A percentile compares a stretch with the other conserved stretches of the same genome.
These are phyloP conservation scores for Elasticomyces elasticus DNA, from an alignment of 495 filamentous ascomycete species.

Conservation along the genomic window DNA sequence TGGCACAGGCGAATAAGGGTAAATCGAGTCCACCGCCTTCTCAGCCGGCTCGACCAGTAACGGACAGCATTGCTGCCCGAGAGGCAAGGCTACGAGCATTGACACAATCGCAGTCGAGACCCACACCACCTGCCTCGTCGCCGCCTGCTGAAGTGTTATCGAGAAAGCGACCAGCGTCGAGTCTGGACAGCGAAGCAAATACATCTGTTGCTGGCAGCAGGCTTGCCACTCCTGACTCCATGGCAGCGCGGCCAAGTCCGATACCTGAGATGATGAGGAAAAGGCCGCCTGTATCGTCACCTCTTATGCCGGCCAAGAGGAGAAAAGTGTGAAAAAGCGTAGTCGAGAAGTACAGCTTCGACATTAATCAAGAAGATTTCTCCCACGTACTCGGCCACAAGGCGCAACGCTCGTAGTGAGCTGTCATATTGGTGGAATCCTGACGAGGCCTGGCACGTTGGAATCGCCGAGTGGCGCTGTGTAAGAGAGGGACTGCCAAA, in stretches of 20 bases:
- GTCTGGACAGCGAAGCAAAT: neutral
- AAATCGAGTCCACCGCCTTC: neutral
- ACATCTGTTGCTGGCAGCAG: neutral
- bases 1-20: neutral
- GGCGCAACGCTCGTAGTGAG: too few relatives aligned
- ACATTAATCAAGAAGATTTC: neutral
- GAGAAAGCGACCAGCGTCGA: neutral
- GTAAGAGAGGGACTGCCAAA: too few relatives aligned
- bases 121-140: neutral
- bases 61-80: neutral
- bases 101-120: constrained; percentile 1
- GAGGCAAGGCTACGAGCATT: constrained; percentile 12
- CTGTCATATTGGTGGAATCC: too few relatives aligned
- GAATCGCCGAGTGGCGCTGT: too few relatives aligned
- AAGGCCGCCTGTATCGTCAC: constrained; percentile 2
- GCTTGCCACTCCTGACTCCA: neutral
- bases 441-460: too few relatives aligned
- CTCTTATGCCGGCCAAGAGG: constrained; percentile 19
- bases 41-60: neutral
- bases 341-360: neutral
- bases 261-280: neutral
- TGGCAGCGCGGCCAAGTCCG: neutral
- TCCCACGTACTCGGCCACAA: neutral
- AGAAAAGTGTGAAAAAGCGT: neutral
- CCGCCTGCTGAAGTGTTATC: neutral